These are phyloP conservation scores for Linanthus parryae DNA, from an alignment of 148 eudicot genomes.

Conservation along the genomic window DNA sequence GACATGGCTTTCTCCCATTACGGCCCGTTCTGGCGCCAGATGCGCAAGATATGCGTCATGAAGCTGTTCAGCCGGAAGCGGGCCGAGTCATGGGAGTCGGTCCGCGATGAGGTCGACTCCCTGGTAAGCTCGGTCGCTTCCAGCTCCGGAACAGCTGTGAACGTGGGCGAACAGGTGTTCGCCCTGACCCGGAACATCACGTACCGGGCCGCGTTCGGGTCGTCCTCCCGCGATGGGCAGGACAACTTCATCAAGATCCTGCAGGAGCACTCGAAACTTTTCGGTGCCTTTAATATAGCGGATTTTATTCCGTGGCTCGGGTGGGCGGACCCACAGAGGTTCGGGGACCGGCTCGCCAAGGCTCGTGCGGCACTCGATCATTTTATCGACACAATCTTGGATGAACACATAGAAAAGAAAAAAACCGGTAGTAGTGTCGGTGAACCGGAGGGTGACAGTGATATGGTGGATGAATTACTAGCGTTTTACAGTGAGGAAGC, in stretches of 20 bases:
- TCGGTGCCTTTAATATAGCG: slow-evolving; percentile 67
- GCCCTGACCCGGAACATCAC: slow-evolving; percentile 45
- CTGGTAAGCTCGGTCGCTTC: slow-evolving; percentile 20
- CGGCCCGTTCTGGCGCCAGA: slow-evolving; percentile 88
- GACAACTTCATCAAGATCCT: slow-evolving; percentile 56
- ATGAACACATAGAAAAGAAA: slow-evolving; percentile 58
- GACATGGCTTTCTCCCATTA: slow-evolving; percentile 84
- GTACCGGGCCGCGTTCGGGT: slow-evolving; percentile 71
- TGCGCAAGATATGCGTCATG: slow-evolving; percentile 80
- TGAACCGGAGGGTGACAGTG: slow-evolving; percentile 24
- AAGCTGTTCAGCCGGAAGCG: slow-evolving; percentile 63
- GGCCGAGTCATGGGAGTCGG: slow-evolving; percentile 74
- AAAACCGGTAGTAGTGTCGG: slow-evolving; percentile 11
- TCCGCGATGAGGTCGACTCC: slow-evolving; percentile 44
- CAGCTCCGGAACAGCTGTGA: slow-evolving; percentile 31
- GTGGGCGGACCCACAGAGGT: slow-evolving; percentile 70
- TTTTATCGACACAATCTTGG: slow-evolving; percentile 70
- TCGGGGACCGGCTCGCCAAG: slow-evolving; percentile 41
- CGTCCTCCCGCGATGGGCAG: slow-evolving; percentile 48
- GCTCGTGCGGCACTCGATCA: slow-evolving; percentile 63
- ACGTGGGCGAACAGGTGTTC: slow-evolving; percentile 53
- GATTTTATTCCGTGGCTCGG: slow-evolving; percentile 70
- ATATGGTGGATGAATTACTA: slow-evolving; percentile 88
- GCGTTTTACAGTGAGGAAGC: slow-evolving; percentile 62
- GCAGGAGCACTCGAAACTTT: slow-evolving; percentile 62